These are phyloP conservation scores for Lecanicillium sp. DNA, from an alignment of 2,329 filamentous ascomycete genomes.

Conservation along the genomic window DNA sequence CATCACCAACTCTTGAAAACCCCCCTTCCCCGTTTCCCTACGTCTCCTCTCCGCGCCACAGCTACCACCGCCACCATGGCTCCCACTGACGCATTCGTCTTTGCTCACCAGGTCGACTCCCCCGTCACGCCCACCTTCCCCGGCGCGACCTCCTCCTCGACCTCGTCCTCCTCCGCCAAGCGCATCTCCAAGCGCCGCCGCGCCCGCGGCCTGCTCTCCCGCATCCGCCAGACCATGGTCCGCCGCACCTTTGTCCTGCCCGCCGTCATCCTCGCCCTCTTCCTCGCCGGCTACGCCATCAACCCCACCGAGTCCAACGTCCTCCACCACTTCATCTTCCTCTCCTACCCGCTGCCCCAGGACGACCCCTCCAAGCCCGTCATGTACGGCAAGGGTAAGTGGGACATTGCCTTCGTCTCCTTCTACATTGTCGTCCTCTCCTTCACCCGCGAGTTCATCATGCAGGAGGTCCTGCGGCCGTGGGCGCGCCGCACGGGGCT, in stretches of 20 bases:
- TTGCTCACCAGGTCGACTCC: conserved; percentile 15
- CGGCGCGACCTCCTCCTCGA: conserved; percentile 4
- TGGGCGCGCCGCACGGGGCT: conserved; percentile 66
- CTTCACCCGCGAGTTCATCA: conserved; percentile 92
- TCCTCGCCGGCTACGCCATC: conserved; percentile 63
- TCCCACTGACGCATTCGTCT: neutral
- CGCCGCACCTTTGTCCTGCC: conserved; percentile 62
- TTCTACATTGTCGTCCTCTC: conserved; percentile 89
- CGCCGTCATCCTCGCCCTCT: conserved; percentile 57
- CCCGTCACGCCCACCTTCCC: conserved; percentile 9
- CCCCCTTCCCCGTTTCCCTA: neutral
- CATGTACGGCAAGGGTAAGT: conserved; percentile 84
- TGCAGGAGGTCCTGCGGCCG: conserved; percentile 81
- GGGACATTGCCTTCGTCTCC: conserved; percentile 78
- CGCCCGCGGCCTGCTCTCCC: conserved; percentile 41
- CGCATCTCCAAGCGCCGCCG: conserved; percentile 49
- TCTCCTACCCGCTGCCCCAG: conserved; percentile 71
- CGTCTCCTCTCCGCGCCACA: neutral
- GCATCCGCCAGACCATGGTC: conserved; percentile 48
- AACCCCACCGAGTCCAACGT: conserved; percentile 76
- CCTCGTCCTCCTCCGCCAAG: conserved; percentile 24
- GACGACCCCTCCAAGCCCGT: conserved; percentile 36
- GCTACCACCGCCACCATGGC: neutral
- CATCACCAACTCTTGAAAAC: too few species aligned
- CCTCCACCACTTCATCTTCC: conserved; percentile 75